A percentile compares a stretch with the other conserved stretches of the same genome.
These are phyloP conservation scores for Baorangia bicolor DNA, from an alignment of 768 basidiomycete genomes.

Conservation along the genomic window DNA sequence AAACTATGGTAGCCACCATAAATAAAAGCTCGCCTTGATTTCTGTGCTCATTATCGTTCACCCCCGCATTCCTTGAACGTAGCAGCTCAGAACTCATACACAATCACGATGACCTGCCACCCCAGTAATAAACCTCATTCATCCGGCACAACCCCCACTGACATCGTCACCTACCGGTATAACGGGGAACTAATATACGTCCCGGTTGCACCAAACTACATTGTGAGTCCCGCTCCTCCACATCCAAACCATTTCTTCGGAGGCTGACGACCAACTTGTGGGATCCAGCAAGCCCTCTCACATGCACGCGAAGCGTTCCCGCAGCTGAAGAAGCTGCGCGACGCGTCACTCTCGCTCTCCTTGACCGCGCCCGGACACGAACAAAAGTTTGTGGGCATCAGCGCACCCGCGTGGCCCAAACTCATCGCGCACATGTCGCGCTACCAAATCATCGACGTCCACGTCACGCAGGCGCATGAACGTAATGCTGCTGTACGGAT, in stretches of 20 bases:
- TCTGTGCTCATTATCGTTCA: background rate
- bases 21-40: background rate
- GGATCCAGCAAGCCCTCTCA: slow-evolving; percentile 46
- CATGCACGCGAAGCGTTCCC: slow-evolving; percentile 51
- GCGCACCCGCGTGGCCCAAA: slow-evolving; percentile 48
- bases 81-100: no score
- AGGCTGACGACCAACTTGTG: background rate
- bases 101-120: background rate
- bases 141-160: slow-evolving; percentile 8
- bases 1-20: no score
- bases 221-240: slow-evolving; percentile 34
- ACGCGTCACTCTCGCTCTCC: slow-evolving; percentile 46
- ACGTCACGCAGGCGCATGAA: slow-evolving; percentile 14
- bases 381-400: slow-evolving; percentile 46
- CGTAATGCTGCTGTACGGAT: slow-evolving; percentile 2
- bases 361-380: slow-evolving; percentile 36
- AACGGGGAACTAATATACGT: slow-evolving; percentile 50
- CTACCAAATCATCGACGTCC: slow-evolving; percentile 50
- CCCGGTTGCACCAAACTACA: slow-evolving; percentile 40
- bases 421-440: slow-evolving; percentile 41
- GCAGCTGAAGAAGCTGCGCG: slow-evolving; percentile 36
- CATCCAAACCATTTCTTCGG: no score
- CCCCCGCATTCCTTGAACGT: background rate
- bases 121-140: background rate
- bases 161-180: slow-evolving; percentile 52